Conservation (phyloP, 441 rosid genomes). For the Bocquillonia castaneifolia region DNA sequence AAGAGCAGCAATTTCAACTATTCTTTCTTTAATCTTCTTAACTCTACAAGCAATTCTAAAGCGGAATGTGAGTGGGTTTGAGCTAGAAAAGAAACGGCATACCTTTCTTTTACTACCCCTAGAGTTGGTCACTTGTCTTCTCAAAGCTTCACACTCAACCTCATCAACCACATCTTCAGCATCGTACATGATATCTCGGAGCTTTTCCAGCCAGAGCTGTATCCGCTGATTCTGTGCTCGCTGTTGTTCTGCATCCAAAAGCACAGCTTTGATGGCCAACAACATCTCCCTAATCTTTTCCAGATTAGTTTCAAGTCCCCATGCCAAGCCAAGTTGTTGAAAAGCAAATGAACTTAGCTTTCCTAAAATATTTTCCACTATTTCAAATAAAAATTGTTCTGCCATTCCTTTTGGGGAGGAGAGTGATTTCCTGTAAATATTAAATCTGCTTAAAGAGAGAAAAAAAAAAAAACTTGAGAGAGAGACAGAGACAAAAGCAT, state of each 20-base stretch:
- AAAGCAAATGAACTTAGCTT: neutral
- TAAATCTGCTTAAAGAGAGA: too few relatives aligned
- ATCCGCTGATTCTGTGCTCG: neutral
- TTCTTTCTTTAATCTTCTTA: neutral
- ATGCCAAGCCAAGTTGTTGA: conserved; percentile 5
- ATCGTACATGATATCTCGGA: conserved; percentile 4
- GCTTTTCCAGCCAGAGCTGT: conserved; percentile 9
- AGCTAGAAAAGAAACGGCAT: conserved; percentile 16
- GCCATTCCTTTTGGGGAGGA: neutral
- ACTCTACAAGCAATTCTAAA: conserved; percentile 8
- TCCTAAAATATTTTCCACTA: neutral
- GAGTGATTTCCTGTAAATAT: too few relatives aligned
- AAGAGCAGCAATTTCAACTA: neutral
- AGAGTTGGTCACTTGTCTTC: neutral
- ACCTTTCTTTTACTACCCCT: neutral
- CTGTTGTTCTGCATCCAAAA: conserved; percentile 6
- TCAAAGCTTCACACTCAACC: conserved; percentile 1
- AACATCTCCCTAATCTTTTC: neutral
- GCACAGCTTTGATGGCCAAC: conserved; percentile 8
- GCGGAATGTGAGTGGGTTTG: conserved; percentile 15
- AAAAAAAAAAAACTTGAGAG: too few relatives aligned
- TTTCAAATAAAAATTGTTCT: neutral
- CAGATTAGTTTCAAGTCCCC: neutral
- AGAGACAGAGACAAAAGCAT: too few relatives aligned
- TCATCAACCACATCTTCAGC: conserved; percentile 20